Base-by-base conservation (phyloP, 768 basidiomycete species). In the Suillus occidentalis region DNA sequence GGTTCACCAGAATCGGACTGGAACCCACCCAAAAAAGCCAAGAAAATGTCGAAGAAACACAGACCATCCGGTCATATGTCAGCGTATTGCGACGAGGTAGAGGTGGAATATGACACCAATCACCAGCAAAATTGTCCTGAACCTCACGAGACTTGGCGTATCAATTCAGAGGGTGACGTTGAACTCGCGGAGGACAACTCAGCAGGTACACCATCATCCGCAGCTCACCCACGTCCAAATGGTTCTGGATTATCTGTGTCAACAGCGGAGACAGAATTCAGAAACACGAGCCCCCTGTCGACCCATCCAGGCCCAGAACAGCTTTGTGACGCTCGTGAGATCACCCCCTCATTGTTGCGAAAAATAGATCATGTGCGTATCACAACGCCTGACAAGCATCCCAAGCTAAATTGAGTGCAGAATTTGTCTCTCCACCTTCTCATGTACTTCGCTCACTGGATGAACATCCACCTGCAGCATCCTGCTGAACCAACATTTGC, bases 391-490 rank as follows among this genome's bases (percentile, higher is more conserved):
- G 39, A 39, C 47, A 50, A n/a, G 31, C 34, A 40, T 18, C 36
- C 60, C 61, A 45, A 18, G 60, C 65, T 71, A 25, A 72, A 66
- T 52, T 60, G 55, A 58, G 60, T 65, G 39, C 68, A 94, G 92
- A 83, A 84, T 70, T 85, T 81, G 73, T 85, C 90, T 6, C 73
- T 94, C 34, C 92, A 92, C 72, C 81, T 94, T 53, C 76, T 94
- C 65, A 92, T 91, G 89, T 93, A 92, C 73, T 93, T 93, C 73
- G 82, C 86, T 20, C 85, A 92, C 70, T 94, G 92, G 92, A 87
- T 92, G 67, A 88, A 88, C 67, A 64, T 83, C 16, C 82, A 89
- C 66, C 73, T 91, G 8, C 81, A 87, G 55, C 75, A 82, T 28
- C 70, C 67, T 4, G 75, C 74, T 7, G 76, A 80, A 63, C 69